A percentile compares a stretch with the other conserved stretches of the same genome.
Evolutionary conservation across 495 filamentous ascomycete genomes (phyloP).

Genomic region (Talaromyces adpressus): DNA sequence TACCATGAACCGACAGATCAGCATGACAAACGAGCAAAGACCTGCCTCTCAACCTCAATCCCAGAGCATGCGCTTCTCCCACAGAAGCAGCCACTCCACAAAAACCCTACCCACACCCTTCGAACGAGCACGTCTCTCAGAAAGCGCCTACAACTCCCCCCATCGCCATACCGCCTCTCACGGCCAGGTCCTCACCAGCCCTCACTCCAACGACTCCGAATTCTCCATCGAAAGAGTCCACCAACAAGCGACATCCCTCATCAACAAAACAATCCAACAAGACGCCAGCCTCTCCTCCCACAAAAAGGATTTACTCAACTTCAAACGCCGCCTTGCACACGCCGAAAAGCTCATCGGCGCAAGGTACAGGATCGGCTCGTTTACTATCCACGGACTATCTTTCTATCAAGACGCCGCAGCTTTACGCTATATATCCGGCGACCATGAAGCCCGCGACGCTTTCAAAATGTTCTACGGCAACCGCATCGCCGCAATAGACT

Average conservation of each 20-base stretch:
- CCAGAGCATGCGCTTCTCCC: background rate
- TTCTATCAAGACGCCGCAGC: constrained; percentile 2
- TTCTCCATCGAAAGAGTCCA: background rate
- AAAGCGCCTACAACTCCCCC: background rate
- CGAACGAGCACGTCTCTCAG: background rate
- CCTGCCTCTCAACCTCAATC: background rate
- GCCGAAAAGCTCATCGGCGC: constrained; percentile 5
- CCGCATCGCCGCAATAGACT: background rate
- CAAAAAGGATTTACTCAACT: background rate
- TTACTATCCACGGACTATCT: background rate
- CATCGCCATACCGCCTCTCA: background rate
- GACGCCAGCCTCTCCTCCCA: background rate
- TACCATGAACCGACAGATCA: background rate
- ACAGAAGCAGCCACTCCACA: background rate
- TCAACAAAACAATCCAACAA: background rate
- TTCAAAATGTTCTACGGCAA: constrained; percentile 5
- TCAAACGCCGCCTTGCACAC: background rate
- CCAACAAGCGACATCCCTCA: background rate
- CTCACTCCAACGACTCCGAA: background rate
- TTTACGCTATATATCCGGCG: background rate
- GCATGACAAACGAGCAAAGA: background rate
- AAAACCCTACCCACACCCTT: background rate
- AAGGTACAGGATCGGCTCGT: background rate
- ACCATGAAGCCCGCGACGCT: background rate
- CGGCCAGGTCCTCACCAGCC: background rate